Base-by-base conservation (phyloP, 768 basidiomycete species). In the Infundibulicybe gibba region DNA sequence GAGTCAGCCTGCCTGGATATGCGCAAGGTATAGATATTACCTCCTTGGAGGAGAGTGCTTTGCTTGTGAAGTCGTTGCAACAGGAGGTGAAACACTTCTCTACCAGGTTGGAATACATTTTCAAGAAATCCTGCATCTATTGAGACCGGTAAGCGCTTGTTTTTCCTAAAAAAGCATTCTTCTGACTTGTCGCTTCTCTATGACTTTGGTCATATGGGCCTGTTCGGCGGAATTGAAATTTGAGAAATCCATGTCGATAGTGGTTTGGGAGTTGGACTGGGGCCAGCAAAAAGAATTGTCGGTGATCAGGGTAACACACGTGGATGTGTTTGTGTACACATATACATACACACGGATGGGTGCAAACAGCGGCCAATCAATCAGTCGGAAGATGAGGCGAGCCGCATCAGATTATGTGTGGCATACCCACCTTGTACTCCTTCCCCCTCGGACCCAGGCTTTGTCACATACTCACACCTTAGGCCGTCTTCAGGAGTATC, bases 111-210 rank as follows among this genome's bases (percentile, higher is more conserved):
- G 92, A 89, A 69, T 99, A 98, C 68, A 98, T 85, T 61, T 78
- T 80, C 75, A 99, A 75, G 61, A 99, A 98, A 74, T 98, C 95
- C 77, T 95, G 91, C 94, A 99, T 95, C 94, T 98, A 61, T 9
- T 49, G 35, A 46, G 16, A 35, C 30, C 34, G 39, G 37, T 51
- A 35, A 51, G 20, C 45, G 37, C 43, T 35, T 43, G 33, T 17
- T 30, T 37, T 20, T 32, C 21, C 4, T 14, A 25, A 6, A n/a
- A 15, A 34, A 9, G 9, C 12, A 32, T 10, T 20, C 3, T 15
- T 50, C 74, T 47, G 49, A 87, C 94, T 85, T 98, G 95, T 75
- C 90, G 93, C 75, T 90, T 94, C 73, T 98, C 95, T 45, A 99
- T 93, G 61, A 94, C 69, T 61, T 83, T 87, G 49, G 81, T 89